Evolutionary conservation across 2,329 filamentous ascomycete genomes (phyloP).

Genomic region (Lasiodiplodia citricola): DNA sequence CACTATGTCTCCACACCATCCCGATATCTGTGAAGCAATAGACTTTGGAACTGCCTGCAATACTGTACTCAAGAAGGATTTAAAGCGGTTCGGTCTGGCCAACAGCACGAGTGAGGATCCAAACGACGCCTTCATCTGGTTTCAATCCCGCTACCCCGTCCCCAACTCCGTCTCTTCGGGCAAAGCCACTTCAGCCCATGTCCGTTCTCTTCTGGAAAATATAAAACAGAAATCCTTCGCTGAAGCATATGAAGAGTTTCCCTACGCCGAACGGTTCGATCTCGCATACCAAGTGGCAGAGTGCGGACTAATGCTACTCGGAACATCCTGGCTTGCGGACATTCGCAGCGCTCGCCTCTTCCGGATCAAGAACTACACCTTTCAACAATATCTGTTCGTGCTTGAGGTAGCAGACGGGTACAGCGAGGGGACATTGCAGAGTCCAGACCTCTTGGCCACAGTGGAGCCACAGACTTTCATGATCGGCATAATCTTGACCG

Average conservation of each 20-base stretch:
- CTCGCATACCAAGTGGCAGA: not conserved
- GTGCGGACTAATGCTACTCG: not conserved
- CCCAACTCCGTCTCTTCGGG: not conserved
- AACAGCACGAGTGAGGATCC: not conserved
- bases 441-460: not conserved
- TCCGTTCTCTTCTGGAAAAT: not conserved
- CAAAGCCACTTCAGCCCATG: not conserved
- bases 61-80: not conserved
- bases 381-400: not conserved
- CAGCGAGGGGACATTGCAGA: not conserved
- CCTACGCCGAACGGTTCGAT: not conserved
- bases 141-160: not conserved
- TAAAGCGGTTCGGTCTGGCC: not conserved
- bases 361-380: not conserved
- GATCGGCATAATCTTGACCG: not conserved
- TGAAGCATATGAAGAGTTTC: not conserved
- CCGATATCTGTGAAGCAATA: not conserved
- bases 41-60: not conserved
- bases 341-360: not conserved
- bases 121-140: not conserved
- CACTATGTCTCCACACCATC: not conserved
- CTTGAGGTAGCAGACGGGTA: not conserved
- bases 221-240: not conserved
- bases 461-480: not conserved
- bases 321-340: not conserved